Evolutionary conservation across 2,329 filamentous ascomycete species (phyloP).

Genomic region (Pseudogymnoascus sp.): DNA sequence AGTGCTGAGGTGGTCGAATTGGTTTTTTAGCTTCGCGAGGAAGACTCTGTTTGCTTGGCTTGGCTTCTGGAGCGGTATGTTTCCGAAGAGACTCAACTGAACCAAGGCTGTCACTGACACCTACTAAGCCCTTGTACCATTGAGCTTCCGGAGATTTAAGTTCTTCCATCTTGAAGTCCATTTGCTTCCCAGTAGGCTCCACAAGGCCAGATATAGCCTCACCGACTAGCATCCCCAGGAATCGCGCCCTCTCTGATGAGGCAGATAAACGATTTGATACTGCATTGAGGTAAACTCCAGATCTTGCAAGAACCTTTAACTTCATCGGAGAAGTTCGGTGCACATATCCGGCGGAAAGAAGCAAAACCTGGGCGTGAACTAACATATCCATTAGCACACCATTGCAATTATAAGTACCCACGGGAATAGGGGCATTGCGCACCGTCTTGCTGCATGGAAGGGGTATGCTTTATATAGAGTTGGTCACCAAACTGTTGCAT

Average conservation of each 20-base stretch:
- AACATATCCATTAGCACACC: conserved; percentile 22
- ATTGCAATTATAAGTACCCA: conserved; percentile 11
- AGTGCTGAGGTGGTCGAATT: conserved; percentile 17
- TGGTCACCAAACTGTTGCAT: conserved; percentile 74
- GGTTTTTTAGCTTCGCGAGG: conserved; percentile 26
- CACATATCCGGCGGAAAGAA: conserved; percentile 71
- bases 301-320: conserved; percentile 62
- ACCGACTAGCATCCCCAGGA: conserved; percentile 83
- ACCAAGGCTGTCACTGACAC: conserved; percentile 57
- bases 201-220: conserved; percentile 55
- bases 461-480: conserved; percentile 77
- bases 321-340: conserved; percentile 58
- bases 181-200: conserved; percentile 57
- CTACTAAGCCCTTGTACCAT: conserved; percentile 65
- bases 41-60: conserved; percentile 9
- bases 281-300: conserved; percentile 64
- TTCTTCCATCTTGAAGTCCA: conserved; percentile 81
- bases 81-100: conserved; percentile 42
- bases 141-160: conserved; percentile 63
- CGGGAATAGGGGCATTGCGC: conserved; percentile 20
- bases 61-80: conserved; percentile 19
- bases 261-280: conserved; percentile 80
- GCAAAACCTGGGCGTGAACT: conserved; percentile 74
- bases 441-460: conserved; percentile 86
- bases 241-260: conserved; percentile 66